Percentiles rank a stretch among this genome's conserved stretches.
Conservation (phyloP, 1,284 basidiomycete genomes). For the Laetiporus sulphureus region DNA sequence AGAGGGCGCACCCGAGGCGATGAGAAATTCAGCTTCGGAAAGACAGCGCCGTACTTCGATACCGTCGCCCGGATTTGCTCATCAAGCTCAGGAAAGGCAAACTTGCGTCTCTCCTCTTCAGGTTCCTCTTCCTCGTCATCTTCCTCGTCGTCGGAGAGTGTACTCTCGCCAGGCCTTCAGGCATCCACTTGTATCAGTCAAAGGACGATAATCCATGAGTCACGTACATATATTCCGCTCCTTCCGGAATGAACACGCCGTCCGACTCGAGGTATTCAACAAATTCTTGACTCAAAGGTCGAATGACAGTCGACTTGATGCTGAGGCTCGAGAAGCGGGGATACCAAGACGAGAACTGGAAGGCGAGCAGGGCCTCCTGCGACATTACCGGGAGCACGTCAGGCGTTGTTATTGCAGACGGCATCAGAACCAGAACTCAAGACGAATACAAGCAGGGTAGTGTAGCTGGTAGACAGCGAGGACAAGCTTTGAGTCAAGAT, state of each 20-base stretch:
- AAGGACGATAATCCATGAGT: slow-evolving; percentile 8
- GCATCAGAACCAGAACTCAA: too few species aligned
- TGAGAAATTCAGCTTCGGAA: slow-evolving; percentile 95
- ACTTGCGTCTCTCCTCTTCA: slow-evolving; percentile 34
- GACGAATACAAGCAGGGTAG: too few species aligned
- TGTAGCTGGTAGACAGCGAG: too few species aligned
- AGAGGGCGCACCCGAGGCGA: slow-evolving; percentile 78
- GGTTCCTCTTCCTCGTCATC: slow-evolving; percentile 33
- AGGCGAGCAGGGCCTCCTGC: slow-evolving; percentile 53
- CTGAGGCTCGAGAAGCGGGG: slow-evolving; percentile 63
- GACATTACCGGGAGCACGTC: slow-evolving; percentile 47
- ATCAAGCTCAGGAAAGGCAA: slow-evolving; percentile 77
- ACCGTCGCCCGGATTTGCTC: slow-evolving; percentile 66
- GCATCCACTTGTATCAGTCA: slow-evolving; percentile 9
- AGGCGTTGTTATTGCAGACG: slow-evolving; percentile 18
- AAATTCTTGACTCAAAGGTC: slow-evolving; percentile 62
- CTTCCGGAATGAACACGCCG: slow-evolving; percentile 77
- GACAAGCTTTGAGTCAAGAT: too few species aligned
- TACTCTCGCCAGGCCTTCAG: slow-evolving; percentile 43
- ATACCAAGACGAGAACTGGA: slow-evolving; percentile 90
- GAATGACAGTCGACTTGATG: slow-evolving; percentile 76
- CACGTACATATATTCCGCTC: slow-evolving; percentile 69
- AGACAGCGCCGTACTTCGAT: slow-evolving; percentile 72
- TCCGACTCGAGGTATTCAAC: slow-evolving; percentile 72
- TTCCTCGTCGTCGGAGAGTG: slow-evolving; percentile 53